Evolutionary conservation across 2,329 filamentous ascomycete genomes (phyloP), one percentile per base, ranked within the genome.

Genomic region (Pseudogymnoascus verrucosus): DNA sequence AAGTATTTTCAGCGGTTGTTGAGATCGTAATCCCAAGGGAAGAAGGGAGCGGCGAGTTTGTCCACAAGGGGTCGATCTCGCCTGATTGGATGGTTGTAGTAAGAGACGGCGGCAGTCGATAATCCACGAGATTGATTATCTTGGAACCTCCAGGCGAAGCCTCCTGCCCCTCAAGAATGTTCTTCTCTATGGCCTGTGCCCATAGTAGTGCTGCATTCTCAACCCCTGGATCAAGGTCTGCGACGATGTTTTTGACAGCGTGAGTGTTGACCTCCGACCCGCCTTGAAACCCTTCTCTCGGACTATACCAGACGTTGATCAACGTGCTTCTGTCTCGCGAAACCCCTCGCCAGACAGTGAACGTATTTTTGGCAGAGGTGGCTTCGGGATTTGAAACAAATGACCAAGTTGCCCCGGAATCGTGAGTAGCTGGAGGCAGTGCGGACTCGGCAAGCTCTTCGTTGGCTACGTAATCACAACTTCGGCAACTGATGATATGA

Each of bases 401-500:
- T n/a, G 19, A 28, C 57, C 62, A 65, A 31, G n/a, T 26, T 10
- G 21, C 14, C 16, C 2, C 16, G 1, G 16, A n/a, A 5, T 44
- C 21, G 5, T 19, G 28, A 14, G 51, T 57, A n/a, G 11, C n/a
- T 19, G 34, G 31, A 19, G 39, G 23, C n/a, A 60, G 37, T 70
- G 76, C 34, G 75, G 76, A 36, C 62, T 71, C 73, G 11, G 88
- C 89, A n/a, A 96, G 81, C 73, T 99, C 95, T 67, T 96, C 90
- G 67, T 98, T 99, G 64, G 89, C 89, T 0, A 89, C 83, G 72
- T 93, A 91, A 36, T 83, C 80, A 73, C 95, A 99, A 10, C 75
- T 77, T 21, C 78, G 77, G 74, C 95, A 99, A 66, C 80, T 87
- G 66, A 96, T 84, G 39, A 99, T 82, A 1, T 85, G 87, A 71